A percentile compares a stretch with the other conserved stretches of the same genome.
Evolutionary conservation across 2,329 filamentous ascomycete genomes (phyloP).

Genomic region (Lecanosticta acicola): DNA sequence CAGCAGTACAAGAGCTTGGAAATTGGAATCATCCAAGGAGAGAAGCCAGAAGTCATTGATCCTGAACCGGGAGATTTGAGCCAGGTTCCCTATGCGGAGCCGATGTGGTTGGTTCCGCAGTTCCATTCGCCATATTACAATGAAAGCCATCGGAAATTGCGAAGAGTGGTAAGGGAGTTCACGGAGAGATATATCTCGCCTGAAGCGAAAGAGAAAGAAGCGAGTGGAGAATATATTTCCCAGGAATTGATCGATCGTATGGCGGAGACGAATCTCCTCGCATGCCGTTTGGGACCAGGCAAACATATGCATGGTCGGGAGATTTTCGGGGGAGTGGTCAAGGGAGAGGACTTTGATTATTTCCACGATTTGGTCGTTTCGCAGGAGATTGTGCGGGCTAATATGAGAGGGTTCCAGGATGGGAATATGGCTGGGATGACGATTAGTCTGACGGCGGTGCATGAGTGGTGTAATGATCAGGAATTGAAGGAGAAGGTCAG

Average conservation of each 20-base stretch:
- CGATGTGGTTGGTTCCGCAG: conserved; percentile 70
- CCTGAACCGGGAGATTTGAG: conserved; percentile 66
- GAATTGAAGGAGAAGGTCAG: conserved; percentile 61
- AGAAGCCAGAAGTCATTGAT: conserved; percentile 68
- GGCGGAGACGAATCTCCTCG: conserved; percentile 66
- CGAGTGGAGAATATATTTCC: conserved; percentile 63
- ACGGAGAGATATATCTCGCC: conserved; percentile 65
- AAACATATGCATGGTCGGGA: conserved; percentile 70
- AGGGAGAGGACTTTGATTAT: conserved; percentile 79
- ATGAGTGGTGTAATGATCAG: conserved; percentile 69
- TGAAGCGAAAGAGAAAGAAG: conserved; percentile 71
- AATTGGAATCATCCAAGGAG: conserved; percentile 68
- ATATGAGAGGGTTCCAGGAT: conserved; percentile 78
- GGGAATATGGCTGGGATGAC: conserved; percentile 84
- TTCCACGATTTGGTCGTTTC: conserved; percentile 74
- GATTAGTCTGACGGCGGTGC: conserved; percentile 71
- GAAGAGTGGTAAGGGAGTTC: conserved; percentile 66
- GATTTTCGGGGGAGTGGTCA: conserved; percentile 62
- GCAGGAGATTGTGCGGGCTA: conserved; percentile 67
- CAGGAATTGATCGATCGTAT: conserved; percentile 71
- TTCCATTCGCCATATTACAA: conserved; percentile 79
- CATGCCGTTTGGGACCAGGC: conserved; percentile 78
- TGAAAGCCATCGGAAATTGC: conserved; percentile 64
- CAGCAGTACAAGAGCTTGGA: conserved; percentile 69
- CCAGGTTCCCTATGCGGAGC: conserved; percentile 76